Evolutionary conservation across 192 early-diverging fungal species (phyloP).

Genomic region (Powellomyces hirtus): DNA sequence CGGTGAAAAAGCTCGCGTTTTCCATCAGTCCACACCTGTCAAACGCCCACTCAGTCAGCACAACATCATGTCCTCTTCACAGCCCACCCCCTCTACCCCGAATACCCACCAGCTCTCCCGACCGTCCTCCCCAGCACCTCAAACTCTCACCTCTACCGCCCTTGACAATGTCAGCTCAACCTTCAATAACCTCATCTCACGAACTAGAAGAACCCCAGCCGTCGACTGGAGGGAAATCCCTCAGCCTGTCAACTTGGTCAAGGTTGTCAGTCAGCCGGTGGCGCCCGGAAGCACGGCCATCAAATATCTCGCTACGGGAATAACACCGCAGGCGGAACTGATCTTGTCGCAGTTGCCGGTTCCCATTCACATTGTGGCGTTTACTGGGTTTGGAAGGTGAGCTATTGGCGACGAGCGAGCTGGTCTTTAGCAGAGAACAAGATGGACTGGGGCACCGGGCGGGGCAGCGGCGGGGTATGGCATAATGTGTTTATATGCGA

Average conservation of each 20-base stretch:
- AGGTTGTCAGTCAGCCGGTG: constrained; percentile 33
- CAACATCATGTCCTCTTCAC: no score
- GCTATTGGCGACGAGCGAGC: no score
- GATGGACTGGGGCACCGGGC: no score
- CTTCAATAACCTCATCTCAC: constrained; percentile 28
- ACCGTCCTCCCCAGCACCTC: background rate
- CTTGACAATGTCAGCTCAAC: constrained; percentile 15
- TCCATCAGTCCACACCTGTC: no score
- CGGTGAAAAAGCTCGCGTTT: no score
- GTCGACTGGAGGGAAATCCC: constrained; percentile 34
- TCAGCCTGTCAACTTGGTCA: constrained; percentile 46
- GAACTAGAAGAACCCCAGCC: constrained; percentile 17
- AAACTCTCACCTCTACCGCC: constrained; percentile 14
- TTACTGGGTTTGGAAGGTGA: constrained; percentile 48
- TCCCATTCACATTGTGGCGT: constrained; percentile 49
- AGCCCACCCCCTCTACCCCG: no score
- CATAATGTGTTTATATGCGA: no score
- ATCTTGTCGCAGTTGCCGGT: constrained; percentile 40
- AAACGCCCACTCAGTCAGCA: no score
- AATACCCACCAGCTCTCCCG: no score
- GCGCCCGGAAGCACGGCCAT: constrained; percentile 24
- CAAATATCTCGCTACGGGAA: constrained; percentile 46
- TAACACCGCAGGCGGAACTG: constrained; percentile 43
- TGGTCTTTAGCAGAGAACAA: no score
- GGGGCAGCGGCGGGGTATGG: no score